phyloP scores from a whole-genome alignment of 805 yeast species.

The Metschnikowia reukaufii region DNA sequence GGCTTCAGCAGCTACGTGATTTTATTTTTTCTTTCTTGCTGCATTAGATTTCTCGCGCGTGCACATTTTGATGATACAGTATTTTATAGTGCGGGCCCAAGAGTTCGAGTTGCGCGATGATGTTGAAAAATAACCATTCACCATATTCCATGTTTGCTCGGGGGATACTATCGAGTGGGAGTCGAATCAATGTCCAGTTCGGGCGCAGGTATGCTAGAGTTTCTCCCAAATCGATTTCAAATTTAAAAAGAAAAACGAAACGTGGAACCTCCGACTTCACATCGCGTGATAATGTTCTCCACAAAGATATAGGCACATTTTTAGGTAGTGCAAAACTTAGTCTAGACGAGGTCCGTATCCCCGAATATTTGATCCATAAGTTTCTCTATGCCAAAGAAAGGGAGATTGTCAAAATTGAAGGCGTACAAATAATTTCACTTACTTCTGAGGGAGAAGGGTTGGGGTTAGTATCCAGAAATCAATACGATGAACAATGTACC shows the following conservation, averaged over 20 bases:
- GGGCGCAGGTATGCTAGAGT: neutral
- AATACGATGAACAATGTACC: conserved; percentile 13
- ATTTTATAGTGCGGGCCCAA: too few relatives aligned
- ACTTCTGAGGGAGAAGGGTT: conserved; percentile 40
- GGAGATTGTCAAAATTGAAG: conserved; percentile 4
- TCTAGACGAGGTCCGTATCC: conserved; percentile 21
- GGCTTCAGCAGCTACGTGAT: conserved; percentile 1
- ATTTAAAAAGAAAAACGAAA: conserved; percentile 23
- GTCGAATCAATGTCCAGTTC: too few relatives aligned
- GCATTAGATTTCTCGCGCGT: neutral
- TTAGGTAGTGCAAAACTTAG: conserved; percentile 14
- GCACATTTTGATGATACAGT: too few relatives aligned
- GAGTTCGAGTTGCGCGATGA: neutral
- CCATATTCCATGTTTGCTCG: neutral
- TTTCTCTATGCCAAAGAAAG: conserved; percentile 26
- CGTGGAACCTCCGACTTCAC: conserved; percentile 33
- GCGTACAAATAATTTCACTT: conserved; percentile 27
- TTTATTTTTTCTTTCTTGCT: neutral
- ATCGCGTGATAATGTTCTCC: conserved; percentile 25
- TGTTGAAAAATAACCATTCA: neutral
- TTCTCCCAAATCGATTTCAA: neutral
- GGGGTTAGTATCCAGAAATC: conserved; percentile 29
- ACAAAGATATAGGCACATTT: conserved; percentile 27
- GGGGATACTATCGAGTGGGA: neutral
- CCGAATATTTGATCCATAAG: conserved; percentile 23